Percentiles rank a stretch among this genome's conserved stretches.
Evolutionary conservation across 2,329 filamentous ascomycete genomes (phyloP).

Genomic region (Apiospora sp.): DNA sequence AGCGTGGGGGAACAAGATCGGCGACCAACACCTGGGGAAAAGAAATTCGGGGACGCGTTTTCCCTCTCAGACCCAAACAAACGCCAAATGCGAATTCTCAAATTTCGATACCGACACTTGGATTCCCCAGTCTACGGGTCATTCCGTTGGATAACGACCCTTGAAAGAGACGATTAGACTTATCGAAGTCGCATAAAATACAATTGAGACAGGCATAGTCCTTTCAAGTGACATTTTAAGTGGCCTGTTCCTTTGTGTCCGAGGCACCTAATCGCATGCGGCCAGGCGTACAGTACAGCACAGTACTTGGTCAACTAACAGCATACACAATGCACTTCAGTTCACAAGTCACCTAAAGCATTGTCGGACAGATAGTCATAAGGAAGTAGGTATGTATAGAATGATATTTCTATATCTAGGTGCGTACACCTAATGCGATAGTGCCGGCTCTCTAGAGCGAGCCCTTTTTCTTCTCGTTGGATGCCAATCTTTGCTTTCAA

Average conservation of each 20-base stretch:
- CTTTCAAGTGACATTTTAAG: neutral
- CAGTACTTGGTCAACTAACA: neutral
- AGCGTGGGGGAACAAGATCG: conserved; percentile 19
- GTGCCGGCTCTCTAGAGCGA: neutral
- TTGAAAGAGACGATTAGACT: neutral
- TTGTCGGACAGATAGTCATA: neutral
- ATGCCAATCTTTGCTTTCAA: conserved; percentile 5
- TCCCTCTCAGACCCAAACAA: neutral
- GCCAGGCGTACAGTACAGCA: neutral
- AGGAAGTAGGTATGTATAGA: neutral
- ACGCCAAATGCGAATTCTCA: neutral
- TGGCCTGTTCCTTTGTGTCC: neutral
- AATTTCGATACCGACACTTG: neutral
- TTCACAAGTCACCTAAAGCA: neutral
- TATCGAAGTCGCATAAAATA: neutral
- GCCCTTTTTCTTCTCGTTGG: neutral
- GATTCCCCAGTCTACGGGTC: neutral
- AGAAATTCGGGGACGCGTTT: neutral
- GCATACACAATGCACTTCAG: neutral
- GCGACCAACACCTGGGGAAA: neutral
- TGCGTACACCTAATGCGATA: neutral
- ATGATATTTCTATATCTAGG: conserved; percentile 2
- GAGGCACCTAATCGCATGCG: neutral
- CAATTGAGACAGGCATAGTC: neutral
- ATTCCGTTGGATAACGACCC: neutral